These are phyloP conservation scores for Clitoria ternatea DNA, from an alignment of 306 rosid species.

Conservation along the genomic window DNA sequence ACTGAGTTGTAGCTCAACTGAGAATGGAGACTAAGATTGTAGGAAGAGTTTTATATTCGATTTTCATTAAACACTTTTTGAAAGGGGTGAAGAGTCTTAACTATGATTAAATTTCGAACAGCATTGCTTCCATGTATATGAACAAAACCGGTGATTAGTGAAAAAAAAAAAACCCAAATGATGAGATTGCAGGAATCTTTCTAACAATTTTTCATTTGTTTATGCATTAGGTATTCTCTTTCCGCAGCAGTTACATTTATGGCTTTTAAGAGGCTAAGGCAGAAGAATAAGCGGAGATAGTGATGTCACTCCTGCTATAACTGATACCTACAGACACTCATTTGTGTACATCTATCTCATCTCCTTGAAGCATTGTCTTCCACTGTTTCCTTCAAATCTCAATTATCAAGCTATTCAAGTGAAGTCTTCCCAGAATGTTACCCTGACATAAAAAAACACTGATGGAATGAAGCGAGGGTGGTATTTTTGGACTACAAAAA, in stretches of 20 bases:
- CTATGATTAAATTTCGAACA: no score
- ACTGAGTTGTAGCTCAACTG: no score
- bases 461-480: slow-evolving; percentile 6
- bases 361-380: slow-evolving; percentile 8
- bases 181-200: background rate
- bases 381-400: background rate
- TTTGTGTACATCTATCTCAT: background rate
- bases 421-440: slow-evolving; percentile 7
- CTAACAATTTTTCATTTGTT: background rate
- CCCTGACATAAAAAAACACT: slow-evolving; percentile 5
- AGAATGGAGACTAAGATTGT: no score
- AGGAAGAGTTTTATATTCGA: no score
- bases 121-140: no score
- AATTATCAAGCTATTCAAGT: slow-evolving; percentile 13
- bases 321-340: background rate
- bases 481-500: background rate
- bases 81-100: no score
- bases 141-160: no score
- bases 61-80: no score
- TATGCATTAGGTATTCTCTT: slow-evolving; percentile 74
- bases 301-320: background rate
- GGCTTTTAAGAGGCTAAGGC: slow-evolving; percentile 75
- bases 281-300: slow-evolving; percentile 53
- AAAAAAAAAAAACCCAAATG: no score
- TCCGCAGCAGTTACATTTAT: slow-evolving; percentile 91